These are phyloP conservation scores for Lactarius deliciosus DNA, from an alignment of 768 basidiomycete species.

Conservation along the genomic window DNA sequence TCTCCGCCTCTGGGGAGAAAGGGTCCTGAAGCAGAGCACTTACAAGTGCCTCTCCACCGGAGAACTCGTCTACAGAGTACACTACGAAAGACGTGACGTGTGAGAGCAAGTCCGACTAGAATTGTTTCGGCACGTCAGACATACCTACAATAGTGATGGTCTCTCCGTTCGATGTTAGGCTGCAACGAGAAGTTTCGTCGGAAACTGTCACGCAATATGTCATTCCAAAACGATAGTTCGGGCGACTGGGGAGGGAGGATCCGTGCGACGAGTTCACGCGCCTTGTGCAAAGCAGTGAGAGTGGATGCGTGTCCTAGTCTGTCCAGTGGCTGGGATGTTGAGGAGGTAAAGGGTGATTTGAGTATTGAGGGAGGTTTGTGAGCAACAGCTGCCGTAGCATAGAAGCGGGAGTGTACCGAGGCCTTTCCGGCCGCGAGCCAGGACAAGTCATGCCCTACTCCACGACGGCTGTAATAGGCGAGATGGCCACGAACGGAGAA, in stretches of 20 bases:
- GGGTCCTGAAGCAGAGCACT: conserved; percentile 73
- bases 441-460: neutral
- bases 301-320: conserved; percentile 22
- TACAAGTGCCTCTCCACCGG: conserved; percentile 57
- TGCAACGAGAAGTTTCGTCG: conserved; percentile 17
- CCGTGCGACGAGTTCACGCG: conserved; percentile 19
- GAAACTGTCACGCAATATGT: conserved; percentile 17
- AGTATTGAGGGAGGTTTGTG: neutral
- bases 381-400: neutral
- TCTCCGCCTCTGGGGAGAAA: conserved; percentile 53
- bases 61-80: conserved; percentile 53
- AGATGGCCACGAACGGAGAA: conserved; percentile 3
- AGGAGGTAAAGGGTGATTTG: neutral
- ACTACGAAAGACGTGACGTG: conserved; percentile 44
- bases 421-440: neutral
- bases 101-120: neutral
- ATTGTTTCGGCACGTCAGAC: neutral
- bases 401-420: neutral
- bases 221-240: conserved; percentile 25
- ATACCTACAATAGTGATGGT: conserved; percentile 22
- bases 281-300: conserved; percentile 23
- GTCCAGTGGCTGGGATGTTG: neutral
- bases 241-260: conserved; percentile 24
- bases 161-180: conserved; percentile 4
- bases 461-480: conserved; percentile 2